Base-by-base conservation (phyloP, 805 yeast genomes). In the Zygosaccharomyces pseudorouxii region DNA sequence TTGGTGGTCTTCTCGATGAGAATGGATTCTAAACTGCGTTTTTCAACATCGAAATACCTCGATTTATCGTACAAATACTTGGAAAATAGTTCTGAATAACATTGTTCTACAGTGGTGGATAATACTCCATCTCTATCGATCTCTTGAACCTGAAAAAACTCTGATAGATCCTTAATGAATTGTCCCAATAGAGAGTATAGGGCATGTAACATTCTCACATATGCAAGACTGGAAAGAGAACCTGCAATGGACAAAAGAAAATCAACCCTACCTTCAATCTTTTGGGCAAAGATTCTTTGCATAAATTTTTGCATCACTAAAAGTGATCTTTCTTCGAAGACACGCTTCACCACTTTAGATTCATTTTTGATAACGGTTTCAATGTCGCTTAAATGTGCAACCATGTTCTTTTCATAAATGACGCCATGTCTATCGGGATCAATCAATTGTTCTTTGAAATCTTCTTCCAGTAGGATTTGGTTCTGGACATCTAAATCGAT, bases 271-370 rank as follows among this genome's bases (percentile, higher is more conserved):
- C 78, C 72, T 53, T 78, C 77, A 28, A 84, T 69, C 54, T 86
- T 77, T 64, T 86, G 92, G 0, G 84, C 89, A 67, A 84, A 86
- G 9, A 86, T 73, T 57, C 95, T 76, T 60, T 85, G 87, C 30
- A 87, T 70, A 59, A 92, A 84, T 4, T 83, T 75, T 43, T 79
- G 76, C 38, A 89, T 63, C 1, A 89, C 96, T 29, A 77, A 74
- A 1, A 68, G 51, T 1, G 79, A 75, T 2, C 90, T 85, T 54
- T 81, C 77, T 51, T 74, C 79, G 61, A 93, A 93, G 1, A 89
- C 92, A 44, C 80, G 81, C 42, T 76, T 72, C 16, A 89, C 85
- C 36, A 86, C 74, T 38, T 82, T 79, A 0, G 92, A 82, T 65
- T 90, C 96, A 18, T 82, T 78, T 51, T 78, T 76, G 19, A 88